These are phyloP conservation scores for Boletus eberwhitei DNA, from an alignment of 768 basidiomycete genomes.

Conservation along the genomic window DNA sequence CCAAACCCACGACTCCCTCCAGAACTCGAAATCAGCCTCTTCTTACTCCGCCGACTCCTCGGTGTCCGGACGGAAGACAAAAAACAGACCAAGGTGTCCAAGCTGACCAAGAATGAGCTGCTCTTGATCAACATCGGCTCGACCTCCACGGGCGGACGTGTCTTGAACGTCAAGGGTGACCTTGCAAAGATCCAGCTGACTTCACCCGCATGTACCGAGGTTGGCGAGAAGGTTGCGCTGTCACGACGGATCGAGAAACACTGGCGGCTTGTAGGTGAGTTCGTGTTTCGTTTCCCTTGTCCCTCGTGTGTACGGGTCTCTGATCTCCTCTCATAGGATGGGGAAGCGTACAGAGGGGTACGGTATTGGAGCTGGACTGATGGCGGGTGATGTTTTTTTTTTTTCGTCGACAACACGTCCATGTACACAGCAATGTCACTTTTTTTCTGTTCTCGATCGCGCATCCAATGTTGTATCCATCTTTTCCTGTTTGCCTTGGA, in stretches of 20 bases:
- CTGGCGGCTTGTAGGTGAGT: conserved; percentile 93
- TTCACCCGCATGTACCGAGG: conserved; percentile 92
- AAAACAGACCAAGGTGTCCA: conserved; percentile 95
- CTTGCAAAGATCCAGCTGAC: conserved; percentile 93
- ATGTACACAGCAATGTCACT: background rate
- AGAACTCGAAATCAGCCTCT: conserved; percentile 92
- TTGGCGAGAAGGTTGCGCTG: conserved; percentile 96
- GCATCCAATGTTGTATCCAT: no score
- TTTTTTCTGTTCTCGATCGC: background rate
- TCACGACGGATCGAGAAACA: conserved; percentile 96
- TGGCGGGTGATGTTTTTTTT: background rate
- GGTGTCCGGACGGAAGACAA: conserved; percentile 99
- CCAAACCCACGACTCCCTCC: background rate
- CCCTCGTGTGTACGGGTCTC: background rate
- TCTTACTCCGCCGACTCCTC: conserved; percentile 92
- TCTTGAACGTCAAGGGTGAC: conserved; percentile 91
- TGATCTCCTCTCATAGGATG: conserved; percentile 38
- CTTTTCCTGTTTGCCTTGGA: no score
- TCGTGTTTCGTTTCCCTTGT: background rate
- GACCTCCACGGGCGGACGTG: conserved; percentile 94
- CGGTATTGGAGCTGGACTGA: conserved; percentile 75
- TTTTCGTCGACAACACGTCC: background rate
- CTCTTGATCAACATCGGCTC: conserved; percentile 97
- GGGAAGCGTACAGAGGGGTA: conserved; percentile 85
- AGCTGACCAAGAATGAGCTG: conserved; percentile 87